Evolutionary conservation across 306 rosid species (phyloP), one percentile per base, ranked within the genome.

Genomic region (Vigna reflexopilosa): DNA sequence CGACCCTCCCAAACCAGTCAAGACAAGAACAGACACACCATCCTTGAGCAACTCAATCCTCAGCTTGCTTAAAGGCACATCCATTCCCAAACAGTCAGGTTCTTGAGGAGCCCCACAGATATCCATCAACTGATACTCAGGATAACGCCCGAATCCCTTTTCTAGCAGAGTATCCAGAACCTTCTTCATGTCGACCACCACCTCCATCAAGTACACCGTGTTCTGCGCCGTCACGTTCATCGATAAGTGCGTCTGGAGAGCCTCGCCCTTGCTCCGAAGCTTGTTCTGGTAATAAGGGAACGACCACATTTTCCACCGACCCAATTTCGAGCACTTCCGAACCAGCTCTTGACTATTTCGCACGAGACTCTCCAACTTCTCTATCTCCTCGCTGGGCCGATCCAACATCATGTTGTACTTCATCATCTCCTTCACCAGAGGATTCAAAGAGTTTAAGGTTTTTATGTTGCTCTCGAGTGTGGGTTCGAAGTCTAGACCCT

Each of bases 1-100:
- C 0, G 86, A 87, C 16, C 96, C 96, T 20, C 87, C 97, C 69
- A 88, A 84, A 77, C 87, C 96, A 65, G 88, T 89, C 78, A 91
- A 75, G n/a, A 83, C 84, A 3, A 75, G 51, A 4, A 86, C 79
- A 3, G 75, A 55, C 0, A 24, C 62, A 22, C 80, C 87, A 22
- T 67, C 69, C 58, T 71, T 82, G 11, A 86, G 81, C 75, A 89
- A 73, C 77, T 80, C 75, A 10, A 4, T 7, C 86, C 70, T 89
- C 85, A 91, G 38, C 32, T 71, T 72, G 2, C 28, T 52, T 72
- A 88, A 67, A 61, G 70, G 83, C 49, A 0, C 36, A 48, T 72
- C 88, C 88, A 91, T 82, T 26, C 94, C 94, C 16, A 88, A 44
- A 45, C 78, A 71, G 1, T 44, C 16, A 12, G 89, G 90, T 42